A percentile compares a stretch with the other conserved stretches of the same genome.
These are phyloP conservation scores for Colletotrichum orchidophilum DNA, from an alignment of 2,329 filamentous ascomycete genomes.

Conservation along the genomic window DNA sequence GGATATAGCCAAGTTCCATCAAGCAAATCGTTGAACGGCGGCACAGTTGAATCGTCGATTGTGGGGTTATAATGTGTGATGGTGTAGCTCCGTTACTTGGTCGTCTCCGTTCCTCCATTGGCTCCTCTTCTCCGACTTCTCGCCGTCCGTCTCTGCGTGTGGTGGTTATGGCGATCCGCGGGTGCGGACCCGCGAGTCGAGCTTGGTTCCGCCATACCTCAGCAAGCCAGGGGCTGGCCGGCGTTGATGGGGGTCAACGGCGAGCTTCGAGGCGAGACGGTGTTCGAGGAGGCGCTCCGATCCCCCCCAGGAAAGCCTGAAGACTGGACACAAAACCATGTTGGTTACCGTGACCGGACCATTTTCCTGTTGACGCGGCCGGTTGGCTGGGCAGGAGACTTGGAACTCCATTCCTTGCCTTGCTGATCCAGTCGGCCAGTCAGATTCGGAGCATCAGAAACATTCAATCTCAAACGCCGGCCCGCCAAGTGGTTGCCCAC, in stretches of 20 bases:
- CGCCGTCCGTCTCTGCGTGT: constrained; percentile 19
- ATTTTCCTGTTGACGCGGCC: neutral
- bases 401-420: constrained; percentile 5
- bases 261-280: neutral
- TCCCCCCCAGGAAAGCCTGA: constrained; percentile 1
- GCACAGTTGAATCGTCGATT: neutral
- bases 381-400: constrained; percentile 7
- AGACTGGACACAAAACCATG: neutral
- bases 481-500: constrained; percentile 16
- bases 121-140: constrained; percentile 1
- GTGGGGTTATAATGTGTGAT: neutral
- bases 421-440: constrained; percentile 12
- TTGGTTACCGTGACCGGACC: neutral
- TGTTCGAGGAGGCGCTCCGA: constrained; percentile 5
- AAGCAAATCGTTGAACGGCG: constrained; percentile 6
- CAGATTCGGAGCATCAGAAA: constrained; percentile 31
- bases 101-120: neutral
- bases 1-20: constrained; percentile 9
- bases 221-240: neutral
- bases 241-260: neutral
- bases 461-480: constrained; percentile 33
- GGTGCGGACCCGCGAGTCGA: constrained; percentile 27
- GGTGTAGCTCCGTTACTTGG: constrained; percentile 10
- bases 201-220: constrained; percentile 14
- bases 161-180: constrained; percentile 26